Base-by-base conservation (phyloP, 1,284 basidiomycete species). In the Boletus semigastroideus region DNA sequence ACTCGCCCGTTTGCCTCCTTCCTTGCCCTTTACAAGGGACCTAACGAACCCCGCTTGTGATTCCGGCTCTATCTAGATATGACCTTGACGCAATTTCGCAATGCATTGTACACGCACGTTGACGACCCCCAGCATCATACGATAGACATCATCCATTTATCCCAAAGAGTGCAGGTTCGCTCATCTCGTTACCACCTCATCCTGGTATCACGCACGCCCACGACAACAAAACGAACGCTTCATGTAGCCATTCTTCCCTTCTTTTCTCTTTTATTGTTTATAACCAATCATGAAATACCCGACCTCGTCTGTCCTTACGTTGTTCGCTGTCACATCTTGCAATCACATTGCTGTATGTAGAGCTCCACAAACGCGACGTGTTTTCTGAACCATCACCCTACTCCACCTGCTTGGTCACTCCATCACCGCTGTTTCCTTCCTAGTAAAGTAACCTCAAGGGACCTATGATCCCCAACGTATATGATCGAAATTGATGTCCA, bases 71-170 rank as follows among this genome's bases (percentile, higher is more conserved):
- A 30, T 45, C 41, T 63, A 62, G 60, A 65, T 61, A 62, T 51
- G 60, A 65, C 42, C 37, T 30, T 49, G 49, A 64, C 61, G 56
- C 59, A 64, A 49, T 19, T 14, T 13, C 51, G 51, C 61, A 62
- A 62, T 63, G 64, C 61, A 64, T 66, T 59, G 37, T 56, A 64
- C 57, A 62, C 56, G 61, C 53, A 64, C 52, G 46, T 48, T 56
- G 33, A 61, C 49, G 60, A 60, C 22, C 13, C n/a, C 36, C 28
- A 47, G 58, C 58, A 65, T 49, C 12, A 60, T 55, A 65, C 48
- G 36, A 54, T 63, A 64, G 64, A 66, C 60, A 64, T 30, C 57
- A 62, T 61, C 27, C 17, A 44, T 33, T 27, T 47, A 49, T 42
- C 42, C 19, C 28, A 36, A 45, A 41, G 36, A 48, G 60, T 43